phyloP scores from a whole-genome alignment of 768 basidiomycete species.

The Hypsizygus marmoreus region DNA sequence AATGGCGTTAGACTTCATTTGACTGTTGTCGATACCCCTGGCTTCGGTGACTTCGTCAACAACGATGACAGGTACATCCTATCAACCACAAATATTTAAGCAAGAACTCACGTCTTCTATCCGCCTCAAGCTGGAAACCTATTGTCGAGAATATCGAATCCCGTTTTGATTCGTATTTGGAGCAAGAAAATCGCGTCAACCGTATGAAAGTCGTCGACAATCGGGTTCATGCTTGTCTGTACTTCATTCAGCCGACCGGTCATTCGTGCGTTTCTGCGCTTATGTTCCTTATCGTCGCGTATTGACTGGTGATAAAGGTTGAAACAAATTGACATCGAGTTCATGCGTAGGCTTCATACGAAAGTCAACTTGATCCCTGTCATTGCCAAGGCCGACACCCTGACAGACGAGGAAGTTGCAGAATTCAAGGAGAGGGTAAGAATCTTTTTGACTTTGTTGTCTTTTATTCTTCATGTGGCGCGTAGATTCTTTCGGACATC shows the following conservation, averaged over 20 bases:
- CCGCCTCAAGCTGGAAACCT: conserved; percentile 83
- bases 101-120: conserved; percentile 18
- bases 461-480: conserved; percentile 1
- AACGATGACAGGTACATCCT: conserved; percentile 88
- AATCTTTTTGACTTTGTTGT: conserved; percentile 9
- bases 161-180: conserved; percentile 95
- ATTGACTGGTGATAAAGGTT: conserved; percentile 50
- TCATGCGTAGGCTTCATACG: conserved; percentile 96
- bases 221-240: conserved; percentile 96
- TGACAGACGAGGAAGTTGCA: conserved; percentile 94
- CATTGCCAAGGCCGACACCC: conserved; percentile 96
- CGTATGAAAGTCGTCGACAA: conserved; percentile 92
- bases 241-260: conserved; percentile 98
- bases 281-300: not conserved
- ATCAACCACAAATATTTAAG: conserved; percentile 16
- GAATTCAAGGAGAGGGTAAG: conserved; percentile 91
- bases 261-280: conserved; percentile 73
- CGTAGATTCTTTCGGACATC: conserved; percentile 89
- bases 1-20: conserved; percentile 94
- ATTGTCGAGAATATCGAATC: conserved; percentile 98
- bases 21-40: conserved; percentile 99
- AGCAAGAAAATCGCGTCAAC: conserved; percentile 99
- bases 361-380: conserved; percentile 98
- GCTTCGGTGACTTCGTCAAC: conserved; percentile 99
- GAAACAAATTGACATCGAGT: conserved; percentile 98